These are phyloP conservation scores for Pythium sp. DNA, from an alignment of 352 stramenopile genomes.

Conservation along the genomic window DNA sequence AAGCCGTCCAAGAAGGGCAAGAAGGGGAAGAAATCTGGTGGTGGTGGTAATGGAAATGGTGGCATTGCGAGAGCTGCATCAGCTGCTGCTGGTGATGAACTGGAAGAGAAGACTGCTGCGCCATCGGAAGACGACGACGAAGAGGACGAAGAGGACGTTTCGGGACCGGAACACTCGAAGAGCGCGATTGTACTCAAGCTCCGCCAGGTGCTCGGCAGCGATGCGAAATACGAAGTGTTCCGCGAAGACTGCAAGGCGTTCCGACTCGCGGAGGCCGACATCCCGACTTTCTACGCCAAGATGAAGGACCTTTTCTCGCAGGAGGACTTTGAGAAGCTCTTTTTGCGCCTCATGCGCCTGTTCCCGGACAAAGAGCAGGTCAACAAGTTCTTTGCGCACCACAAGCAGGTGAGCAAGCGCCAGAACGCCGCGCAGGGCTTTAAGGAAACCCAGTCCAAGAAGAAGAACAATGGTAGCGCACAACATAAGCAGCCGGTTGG, in stretches of 20 bases:
- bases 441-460: slow-evolving; percentile 40
- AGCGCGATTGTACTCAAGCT: slow-evolving; percentile 78
- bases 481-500: slow-evolving; percentile 25
- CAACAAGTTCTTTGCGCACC: slow-evolving; percentile 57
- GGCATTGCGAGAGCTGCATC: background rate
- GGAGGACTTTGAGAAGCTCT: slow-evolving; percentile 67
- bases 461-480: slow-evolving; percentile 39
- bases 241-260: slow-evolving; percentile 75
- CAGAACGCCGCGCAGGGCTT: slow-evolving; percentile 35
- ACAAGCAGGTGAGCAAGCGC: slow-evolving; percentile 50
- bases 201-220: slow-evolving; percentile 66
- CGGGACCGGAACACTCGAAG: slow-evolving; percentile 45
- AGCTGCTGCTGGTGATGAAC: slow-evolving; percentile 15
- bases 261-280: slow-evolving; percentile 45
- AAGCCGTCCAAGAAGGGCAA: slow-evolving; percentile 69
- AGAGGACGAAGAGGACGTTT: slow-evolving; percentile 38
- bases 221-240: slow-evolving; percentile 84
- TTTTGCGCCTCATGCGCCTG: slow-evolving; percentile 75
- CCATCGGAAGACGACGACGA: slow-evolving; percentile 22
- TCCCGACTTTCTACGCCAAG: slow-evolving; percentile 75
- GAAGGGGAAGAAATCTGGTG: slow-evolving; percentile 35
- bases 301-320: slow-evolving; percentile 60
- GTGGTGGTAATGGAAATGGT: slow-evolving; percentile 3
- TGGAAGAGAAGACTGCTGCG: slow-evolving; percentile 52
- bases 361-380: slow-evolving; percentile 67